These are phyloP conservation scores for Trichophyton benhamiae DNA, from an alignment of 2,329 filamentous ascomycete genomes.

Conservation along the genomic window DNA sequence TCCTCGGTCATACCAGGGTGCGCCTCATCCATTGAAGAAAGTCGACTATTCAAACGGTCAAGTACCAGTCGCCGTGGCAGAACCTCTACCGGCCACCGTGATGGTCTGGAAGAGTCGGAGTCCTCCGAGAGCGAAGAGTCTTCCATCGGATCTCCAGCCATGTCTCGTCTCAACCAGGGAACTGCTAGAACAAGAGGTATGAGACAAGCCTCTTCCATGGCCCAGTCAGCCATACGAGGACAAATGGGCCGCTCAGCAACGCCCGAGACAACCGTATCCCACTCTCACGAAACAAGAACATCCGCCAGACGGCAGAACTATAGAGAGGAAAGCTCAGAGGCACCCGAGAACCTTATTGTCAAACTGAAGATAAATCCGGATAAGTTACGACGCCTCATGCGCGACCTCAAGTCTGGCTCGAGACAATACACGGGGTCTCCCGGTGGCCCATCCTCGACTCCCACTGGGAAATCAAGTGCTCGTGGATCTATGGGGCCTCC, in stretches of 20 bases:
- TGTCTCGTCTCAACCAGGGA: slow-evolving; percentile 54
- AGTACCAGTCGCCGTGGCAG: slow-evolving; percentile 51
- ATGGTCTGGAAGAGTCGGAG: slow-evolving; percentile 63
- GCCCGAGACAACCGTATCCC: slow-evolving; percentile 54
- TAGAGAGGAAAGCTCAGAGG: slow-evolving; percentile 67
- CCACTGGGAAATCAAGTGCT: slow-evolving; percentile 35
- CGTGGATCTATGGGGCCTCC: slow-evolving; percentile 18
- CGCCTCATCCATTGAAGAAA: slow-evolving; percentile 67
- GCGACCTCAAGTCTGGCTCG: slow-evolving; percentile 39
- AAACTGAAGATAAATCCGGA: slow-evolving; percentile 62
- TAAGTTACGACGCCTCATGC: slow-evolving; percentile 55
- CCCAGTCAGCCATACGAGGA: slow-evolving; percentile 72
- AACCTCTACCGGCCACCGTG: slow-evolving; percentile 43
- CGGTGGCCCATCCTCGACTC: slow-evolving; percentile 21
- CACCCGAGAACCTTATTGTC: slow-evolving; percentile 57
- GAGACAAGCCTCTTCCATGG: slow-evolving; percentile 74
- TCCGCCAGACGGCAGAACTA: slow-evolving; percentile 52
- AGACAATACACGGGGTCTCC: slow-evolving; percentile 30
- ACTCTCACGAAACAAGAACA: slow-evolving; percentile 61
- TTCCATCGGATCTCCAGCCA: slow-evolving; percentile 69
- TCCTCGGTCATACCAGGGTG: slow-evolving; percentile 86
- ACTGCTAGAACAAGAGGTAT: slow-evolving; percentile 79
- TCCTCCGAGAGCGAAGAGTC: slow-evolving; percentile 89
- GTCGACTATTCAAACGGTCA: slow-evolving; percentile 70
- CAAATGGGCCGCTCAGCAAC: slow-evolving; percentile 65